These are phyloP conservation scores for Backusella mclennaniae DNA, from an alignment of 192 early-diverging fungal species.

Conservation along the genomic window DNA sequence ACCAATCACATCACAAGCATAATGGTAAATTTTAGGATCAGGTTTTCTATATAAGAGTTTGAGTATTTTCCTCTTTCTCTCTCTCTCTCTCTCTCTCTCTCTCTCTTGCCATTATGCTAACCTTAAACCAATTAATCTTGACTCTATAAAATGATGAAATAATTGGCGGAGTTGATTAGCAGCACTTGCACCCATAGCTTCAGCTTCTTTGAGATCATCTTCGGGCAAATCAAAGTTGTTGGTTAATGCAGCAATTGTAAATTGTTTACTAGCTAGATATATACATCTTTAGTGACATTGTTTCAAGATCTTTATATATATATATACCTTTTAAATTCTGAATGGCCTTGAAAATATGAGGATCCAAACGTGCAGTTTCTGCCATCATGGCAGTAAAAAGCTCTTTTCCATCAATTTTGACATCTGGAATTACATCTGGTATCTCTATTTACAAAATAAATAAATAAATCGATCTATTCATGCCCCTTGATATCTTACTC, in stretches of 20 bases:
- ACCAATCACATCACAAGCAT: constrained; percentile 69
- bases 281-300: not conserved
- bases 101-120: not conserved
- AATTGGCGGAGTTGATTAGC: constrained; percentile 42
- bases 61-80: not conserved
- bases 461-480: not conserved
- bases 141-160: constrained; percentile 80
- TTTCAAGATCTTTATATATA: not conserved
- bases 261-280: constrained; percentile 42
- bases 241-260: constrained; percentile 76
- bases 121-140: constrained; percentile 66
- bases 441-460: not conserved
- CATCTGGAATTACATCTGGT: constrained; percentile 21
- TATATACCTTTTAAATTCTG: constrained; percentile 40
- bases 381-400: constrained; percentile 65
- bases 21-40: constrained; percentile 68
- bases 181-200: constrained; percentile 30
- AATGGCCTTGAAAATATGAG: constrained; percentile 49
- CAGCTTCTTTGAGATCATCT: constrained; percentile 35
- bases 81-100: not conserved
- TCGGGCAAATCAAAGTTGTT: constrained; percentile 71
- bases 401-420: constrained; percentile 53
- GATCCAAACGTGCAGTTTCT: constrained; percentile 46
- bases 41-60: constrained; percentile 61
- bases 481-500: constrained; percentile 4